Base-by-base conservation (phyloP, 495 filamentous ascomycete species). In the Astrocystis sublimbata region DNA sequence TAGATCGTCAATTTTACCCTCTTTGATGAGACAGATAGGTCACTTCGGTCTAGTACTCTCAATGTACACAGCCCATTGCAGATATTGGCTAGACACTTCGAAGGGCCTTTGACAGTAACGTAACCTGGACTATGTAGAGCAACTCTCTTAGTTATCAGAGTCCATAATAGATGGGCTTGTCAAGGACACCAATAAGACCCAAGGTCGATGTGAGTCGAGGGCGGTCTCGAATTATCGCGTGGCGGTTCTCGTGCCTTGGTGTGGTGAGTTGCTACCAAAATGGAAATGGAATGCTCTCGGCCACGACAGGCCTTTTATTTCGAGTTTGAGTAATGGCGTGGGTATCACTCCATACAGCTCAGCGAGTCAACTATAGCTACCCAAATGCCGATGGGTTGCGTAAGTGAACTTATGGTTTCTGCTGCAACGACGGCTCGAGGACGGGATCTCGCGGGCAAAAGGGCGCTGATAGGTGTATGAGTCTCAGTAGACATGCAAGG, bases 1-100 rank as follows among this genome's bases (percentile, higher is more conserved):
- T 66, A 26, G 26, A 68, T 65, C 19, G 56, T 65, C 65, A n/a
- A 72, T 56, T 42, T 70, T 12, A 23, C 17, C 6, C 23, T n/a
- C 23, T 31, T 1, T 31, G 15, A 15, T 40, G 13, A 50, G 33
- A 36, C 52, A 7, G 36, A 42, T 21, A 30, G 8, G 21, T 50
- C 36, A 60, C 46, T 28, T 42, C 31, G 19, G 7, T 31, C 3
- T 51, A 4, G 17, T 5, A 17, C 6, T 41, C 49, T 46, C 54
- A n/a, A 23, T 38, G n/a, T n/a, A n/a, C n/a, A n/a, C n/a, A n/a
- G n/a, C n/a, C n/a, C n/a, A n/a, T n/a, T n/a, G n/a, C n/a, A n/a
- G n/a, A n/a, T n/a, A 9, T 3, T 35, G 6, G n/a, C n/a, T 21
- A 33, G 2, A 10, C 8, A 7, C 24, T 12, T 31, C 53, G 9